phyloP scores from a whole-genome alignment of 208 protist genomes.

The Crithidia acanthocephali region DNA sequence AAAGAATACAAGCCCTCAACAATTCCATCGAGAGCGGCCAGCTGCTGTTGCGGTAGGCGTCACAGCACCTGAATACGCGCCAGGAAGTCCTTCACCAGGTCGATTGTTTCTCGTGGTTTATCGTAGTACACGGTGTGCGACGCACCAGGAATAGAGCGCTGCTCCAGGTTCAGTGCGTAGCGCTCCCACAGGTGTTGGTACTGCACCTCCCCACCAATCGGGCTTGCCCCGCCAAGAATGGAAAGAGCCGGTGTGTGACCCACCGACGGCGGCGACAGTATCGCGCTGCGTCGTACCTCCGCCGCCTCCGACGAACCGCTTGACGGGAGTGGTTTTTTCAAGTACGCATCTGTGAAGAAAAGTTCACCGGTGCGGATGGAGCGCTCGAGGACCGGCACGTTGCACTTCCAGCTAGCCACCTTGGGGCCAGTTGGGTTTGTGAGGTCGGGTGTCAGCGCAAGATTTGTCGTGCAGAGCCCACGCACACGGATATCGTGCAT shows the following conservation, averaged over 20 bases:
- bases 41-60: background rate
- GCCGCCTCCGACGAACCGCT: background rate
- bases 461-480: slow-evolving; percentile 61
- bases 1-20: too few relatives aligned
- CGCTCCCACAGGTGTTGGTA: slow-evolving; percentile 39
- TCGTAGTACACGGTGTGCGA: slow-evolving; percentile 69
- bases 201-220: slow-evolving; percentile 34
- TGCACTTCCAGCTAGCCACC: slow-evolving; percentile 47
- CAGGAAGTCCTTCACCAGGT: slow-evolving; percentile 38
- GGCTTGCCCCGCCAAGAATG: slow-evolving; percentile 53
- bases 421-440: slow-evolving; percentile 11
- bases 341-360: slow-evolving; percentile 46
- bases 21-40: background rate
- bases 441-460: slow-evolving; percentile 33
- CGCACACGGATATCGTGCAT: slow-evolving; percentile 45
- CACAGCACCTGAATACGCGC: background rate
- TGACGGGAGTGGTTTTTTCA: slow-evolving; percentile 1
- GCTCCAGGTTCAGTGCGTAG: slow-evolving; percentile 32
- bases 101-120: slow-evolving; percentile 38
- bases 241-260: slow-evolving; percentile 45
- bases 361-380: slow-evolving; percentile 38
- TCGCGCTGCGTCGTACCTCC: background rate
- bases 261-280: background rate
- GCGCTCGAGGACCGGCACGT: slow-evolving; percentile 50
- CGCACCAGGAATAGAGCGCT: slow-evolving; percentile 54